Evolutionary conservation across 176 grass and related monocot genomes (phyloP).

Genomic region (Calamus simplicifolius): DNA sequence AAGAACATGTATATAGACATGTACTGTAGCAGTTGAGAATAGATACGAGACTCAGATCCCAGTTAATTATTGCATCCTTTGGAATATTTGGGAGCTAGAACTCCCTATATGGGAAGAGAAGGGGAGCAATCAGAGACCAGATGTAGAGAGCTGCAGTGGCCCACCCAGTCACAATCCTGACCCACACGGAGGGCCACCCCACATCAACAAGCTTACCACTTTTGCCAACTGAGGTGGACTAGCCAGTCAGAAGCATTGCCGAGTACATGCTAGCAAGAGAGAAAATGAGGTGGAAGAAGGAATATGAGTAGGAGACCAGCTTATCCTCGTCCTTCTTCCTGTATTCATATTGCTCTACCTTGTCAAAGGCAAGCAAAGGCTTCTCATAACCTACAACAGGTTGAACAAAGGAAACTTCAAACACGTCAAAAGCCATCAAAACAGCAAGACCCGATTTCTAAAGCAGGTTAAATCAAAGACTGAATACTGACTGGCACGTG

Average conservation of each 20-base stretch:
- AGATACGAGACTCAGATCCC: too few relatives aligned
- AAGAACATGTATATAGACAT: too few relatives aligned
- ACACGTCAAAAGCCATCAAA: neutral
- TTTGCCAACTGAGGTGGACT: conserved; percentile 88
- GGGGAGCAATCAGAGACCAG: conserved; percentile 74
- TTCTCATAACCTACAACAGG: conserved; percentile 54
- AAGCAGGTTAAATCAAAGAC: neutral
- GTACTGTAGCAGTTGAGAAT: too few relatives aligned
- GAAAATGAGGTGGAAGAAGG: conserved; percentile 99
- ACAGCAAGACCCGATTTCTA: neutral
- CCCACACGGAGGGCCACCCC: conserved; percentile 94
- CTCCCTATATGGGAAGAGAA: conserved; percentile 89
- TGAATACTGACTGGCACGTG: conserved; percentile 55
- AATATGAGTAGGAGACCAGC: conserved; percentile 85
- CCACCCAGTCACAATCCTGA: conserved; percentile 90
- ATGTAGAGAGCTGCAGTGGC: conserved; percentile 82
- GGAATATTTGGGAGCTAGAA: conserved; percentile 35
- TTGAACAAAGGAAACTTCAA: neutral
- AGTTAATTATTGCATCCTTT: too few relatives aligned
- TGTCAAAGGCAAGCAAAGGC: conserved; percentile 88
- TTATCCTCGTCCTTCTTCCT: conserved; percentile 52
- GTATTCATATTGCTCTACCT: conserved; percentile 59
- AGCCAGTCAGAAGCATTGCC: conserved; percentile 89
- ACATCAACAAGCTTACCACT: conserved; percentile 89
- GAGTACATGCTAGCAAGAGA: conserved; percentile 99